Conservation (phyloP, 345 rosid genomes). For the Aethionema arabicum region DNA sequence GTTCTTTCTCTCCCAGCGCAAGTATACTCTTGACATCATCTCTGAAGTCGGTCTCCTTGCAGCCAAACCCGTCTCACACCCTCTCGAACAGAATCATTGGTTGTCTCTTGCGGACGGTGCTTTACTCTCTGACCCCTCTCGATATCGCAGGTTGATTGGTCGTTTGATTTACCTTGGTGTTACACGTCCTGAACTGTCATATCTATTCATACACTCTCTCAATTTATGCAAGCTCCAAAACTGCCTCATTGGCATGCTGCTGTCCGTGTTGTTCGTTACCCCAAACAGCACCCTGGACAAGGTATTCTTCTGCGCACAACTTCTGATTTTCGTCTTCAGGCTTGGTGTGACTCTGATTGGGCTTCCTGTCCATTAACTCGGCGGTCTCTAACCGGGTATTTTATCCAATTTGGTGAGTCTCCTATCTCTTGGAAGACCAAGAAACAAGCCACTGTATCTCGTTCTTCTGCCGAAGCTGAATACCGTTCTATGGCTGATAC, state of each 20-base stretch:
- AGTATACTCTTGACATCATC: conserved; percentile 9
- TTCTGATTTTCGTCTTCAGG: no score
- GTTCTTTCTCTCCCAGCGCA: not conserved
- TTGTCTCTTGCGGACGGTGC: not conserved
- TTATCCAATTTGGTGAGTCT: no score
- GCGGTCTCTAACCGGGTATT: no score
- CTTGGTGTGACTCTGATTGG: no score
- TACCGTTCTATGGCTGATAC: no score
- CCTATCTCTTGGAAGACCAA: no score
- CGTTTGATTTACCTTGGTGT: conserved; percentile 8
- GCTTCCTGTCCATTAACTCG: no score
- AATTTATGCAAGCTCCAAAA: conserved; percentile 7
- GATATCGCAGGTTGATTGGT: conserved; percentile 11
- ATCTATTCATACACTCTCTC: not conserved
- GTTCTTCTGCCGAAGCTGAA: no score
- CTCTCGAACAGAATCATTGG: not conserved
- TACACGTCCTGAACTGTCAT: not conserved
- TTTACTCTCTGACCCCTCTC: not conserved
- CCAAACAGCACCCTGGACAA: not conserved
- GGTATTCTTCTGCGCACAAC: no score
- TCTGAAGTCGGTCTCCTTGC: not conserved
- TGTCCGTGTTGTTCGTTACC: not conserved
- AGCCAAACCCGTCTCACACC: not conserved
- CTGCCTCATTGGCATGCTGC: not conserved
- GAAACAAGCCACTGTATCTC: no score